Percentiles rank a stretch among this genome's conserved stretches.
These are phyloP conservation scores for Venturia pyrina DNA, from an alignment of 2,329 filamentous ascomycete species.

Conservation along the genomic window DNA sequence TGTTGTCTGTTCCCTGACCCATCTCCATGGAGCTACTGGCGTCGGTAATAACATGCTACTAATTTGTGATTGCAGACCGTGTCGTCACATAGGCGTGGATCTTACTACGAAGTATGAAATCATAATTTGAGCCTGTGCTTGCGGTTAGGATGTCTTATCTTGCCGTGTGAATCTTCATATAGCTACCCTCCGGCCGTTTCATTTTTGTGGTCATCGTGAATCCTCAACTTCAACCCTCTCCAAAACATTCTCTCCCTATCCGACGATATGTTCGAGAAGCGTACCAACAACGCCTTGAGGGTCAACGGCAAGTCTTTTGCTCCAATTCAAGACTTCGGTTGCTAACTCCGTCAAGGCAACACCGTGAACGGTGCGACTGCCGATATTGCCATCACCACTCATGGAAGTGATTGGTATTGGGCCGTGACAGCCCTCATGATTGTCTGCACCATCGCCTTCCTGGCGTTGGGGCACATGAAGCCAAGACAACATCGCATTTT, in stretches of 20 bases:
- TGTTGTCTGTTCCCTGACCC: not conserved
- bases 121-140: not conserved
- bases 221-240: too few species aligned
- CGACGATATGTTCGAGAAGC: not conserved
- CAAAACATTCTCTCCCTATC: too few species aligned
- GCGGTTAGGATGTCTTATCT: not conserved
- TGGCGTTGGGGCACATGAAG: conserved; percentile 43
- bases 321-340: not conserved
- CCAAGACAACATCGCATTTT: conserved; percentile 48
- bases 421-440: conserved; percentile 52
- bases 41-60: not conserved
- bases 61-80: not conserved
- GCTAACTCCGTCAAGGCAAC: conserved; percentile 22
- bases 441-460: conserved; percentile 41
- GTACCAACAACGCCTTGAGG: not conserved
- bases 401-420: conserved; percentile 54
- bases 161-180: not conserved
- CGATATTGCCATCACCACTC: conserved; percentile 48
- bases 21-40: not conserved
- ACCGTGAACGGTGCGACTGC: conserved; percentile 36
- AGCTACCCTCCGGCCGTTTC: not conserved
- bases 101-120: not conserved
- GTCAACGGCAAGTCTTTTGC: not conserved
- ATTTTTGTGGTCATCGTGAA: too few species aligned
- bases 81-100: not conserved